These are phyloP conservation scores for Dicorynia guianensis DNA, from an alignment of 306 rosid genomes.

Conservation along the genomic window DNA sequence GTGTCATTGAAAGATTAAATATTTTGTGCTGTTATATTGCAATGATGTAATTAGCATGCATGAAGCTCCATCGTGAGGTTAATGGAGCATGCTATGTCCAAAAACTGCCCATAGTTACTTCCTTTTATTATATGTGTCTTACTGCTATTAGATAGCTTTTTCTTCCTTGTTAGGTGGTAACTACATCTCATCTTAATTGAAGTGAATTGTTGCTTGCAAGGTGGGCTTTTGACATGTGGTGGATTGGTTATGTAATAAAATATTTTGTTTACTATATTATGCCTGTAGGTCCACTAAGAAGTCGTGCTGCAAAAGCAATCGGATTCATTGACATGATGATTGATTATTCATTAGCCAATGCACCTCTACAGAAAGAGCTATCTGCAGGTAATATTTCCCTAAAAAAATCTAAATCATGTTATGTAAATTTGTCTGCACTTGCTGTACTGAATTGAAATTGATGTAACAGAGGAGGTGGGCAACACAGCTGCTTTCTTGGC, in stretches of 20 bases:
- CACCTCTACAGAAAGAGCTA: constrained; percentile 89
- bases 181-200: neutral
- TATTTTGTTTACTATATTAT: neutral
- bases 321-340: constrained; percentile 99
- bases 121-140: neutral
- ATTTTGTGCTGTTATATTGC: constrained; percentile 9
- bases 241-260: constrained; percentile 22
- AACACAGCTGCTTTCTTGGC: constrained; percentile 87
- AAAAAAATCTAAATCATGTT: neutral
- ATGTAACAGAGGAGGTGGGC: constrained; percentile 84
- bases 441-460: constrained; percentile 33
- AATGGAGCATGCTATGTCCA: neutral
- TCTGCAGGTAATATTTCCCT: constrained; percentile 73
- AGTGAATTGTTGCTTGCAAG: neutral
- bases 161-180: constrained; percentile 7
- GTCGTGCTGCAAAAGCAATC: constrained; percentile 98
- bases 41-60: neutral
- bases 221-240: neutral
- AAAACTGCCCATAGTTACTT: neutral
- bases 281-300: constrained; percentile 84
- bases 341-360: constrained; percentile 84
- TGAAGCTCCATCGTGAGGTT: neutral
- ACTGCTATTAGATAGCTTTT: neutral
- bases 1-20: neutral
- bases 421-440: neutral